Evolutionary conservation across 2,329 filamentous ascomycete species (phyloP), one percentile per base, ranked within the genome.

Genomic region (Sporothrix variecibatus): DNA sequence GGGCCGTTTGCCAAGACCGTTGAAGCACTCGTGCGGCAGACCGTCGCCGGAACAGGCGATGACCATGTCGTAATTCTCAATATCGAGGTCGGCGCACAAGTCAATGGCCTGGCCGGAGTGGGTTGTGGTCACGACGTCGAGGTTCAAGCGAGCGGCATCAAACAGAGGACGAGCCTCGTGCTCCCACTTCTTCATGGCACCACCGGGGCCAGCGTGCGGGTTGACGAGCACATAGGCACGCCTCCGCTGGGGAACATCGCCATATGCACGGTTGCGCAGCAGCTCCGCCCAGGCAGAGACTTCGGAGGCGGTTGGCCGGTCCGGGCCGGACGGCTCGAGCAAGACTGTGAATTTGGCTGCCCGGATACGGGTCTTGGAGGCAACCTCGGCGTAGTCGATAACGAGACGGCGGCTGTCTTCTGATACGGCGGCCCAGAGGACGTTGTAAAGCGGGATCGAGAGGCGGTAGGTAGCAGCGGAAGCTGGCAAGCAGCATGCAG

Each of bases 1-100:
- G 4, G 87, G 80, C 53, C 94, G 91, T 82, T 90, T 92, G 17
- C 89, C 94, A 43, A 99, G 84, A 0, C 96, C 96, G 80, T 99
- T 98, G 85, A 98, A 97, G 9, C 97, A 92, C 82, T 99, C 96
- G 81, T 97, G 92, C 0, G 94, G 92, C 53, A 97, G 86, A 11
- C 96, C 96, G 79, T 99, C 96, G 4, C 96, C 96, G 0, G 95
- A 98, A 80, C 94, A 96, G 76, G 94, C 93, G 34, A 95, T 90
- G 17, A 98, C 88, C 9, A 94, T 92, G 83, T 99, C 96, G 82
- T 91, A 97, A 1, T 87, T 88, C 67, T 94, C 89, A 38, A 96
- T 87, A 79, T 98, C 93, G 68, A 97, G 83, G 58, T 90, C 87
- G 80, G 93, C 87, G 12, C 90, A 91, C 75, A 98, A 91, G 26